Conservation (phyloP, 1,284 basidiomycete genomes). For the Boletus holoroseus region DNA sequence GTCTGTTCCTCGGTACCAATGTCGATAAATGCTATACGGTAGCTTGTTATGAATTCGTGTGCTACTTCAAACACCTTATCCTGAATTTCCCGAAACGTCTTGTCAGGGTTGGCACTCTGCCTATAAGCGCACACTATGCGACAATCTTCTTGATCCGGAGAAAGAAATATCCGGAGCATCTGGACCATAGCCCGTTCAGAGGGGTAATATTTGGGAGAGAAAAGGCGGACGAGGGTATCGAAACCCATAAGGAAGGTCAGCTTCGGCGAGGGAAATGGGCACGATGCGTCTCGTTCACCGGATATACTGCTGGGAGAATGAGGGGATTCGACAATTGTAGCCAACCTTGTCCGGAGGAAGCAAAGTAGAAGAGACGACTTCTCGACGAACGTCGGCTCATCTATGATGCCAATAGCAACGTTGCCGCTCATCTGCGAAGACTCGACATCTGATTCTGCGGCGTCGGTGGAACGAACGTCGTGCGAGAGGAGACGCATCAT, state of each 20-base stretch:
- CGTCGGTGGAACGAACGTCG: slow-evolving; percentile 36
- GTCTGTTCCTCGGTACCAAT: slow-evolving; percentile 52
- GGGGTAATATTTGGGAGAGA: slow-evolving; percentile 76
- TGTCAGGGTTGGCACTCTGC: slow-evolving; percentile 15
- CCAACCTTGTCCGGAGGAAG: slow-evolving; percentile 44
- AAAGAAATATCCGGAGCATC: slow-evolving; percentile 60
- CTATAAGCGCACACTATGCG: slow-evolving; percentile 70
- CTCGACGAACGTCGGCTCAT: slow-evolving; percentile 84
- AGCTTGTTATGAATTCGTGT: slow-evolving; percentile 48
- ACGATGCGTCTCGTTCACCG: slow-evolving; percentile 9
- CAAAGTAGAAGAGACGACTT: slow-evolving; percentile 67
- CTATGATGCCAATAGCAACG: slow-evolving; percentile 76
- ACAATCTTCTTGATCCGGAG: slow-evolving; percentile 54
- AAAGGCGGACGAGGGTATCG: slow-evolving; percentile 85
- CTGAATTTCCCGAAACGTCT: slow-evolving; percentile 30
- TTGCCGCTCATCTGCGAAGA: slow-evolving; percentile 35
- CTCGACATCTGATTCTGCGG: slow-evolving; percentile 4
- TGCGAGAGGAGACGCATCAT: slow-evolving; percentile 74
- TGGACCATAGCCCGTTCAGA: slow-evolving; percentile 49
- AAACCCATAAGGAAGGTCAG: slow-evolving; percentile 75
- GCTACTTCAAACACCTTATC: slow-evolving; percentile 34
- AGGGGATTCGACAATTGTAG: slow-evolving; percentile 15
- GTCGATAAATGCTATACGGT: slow-evolving; percentile 54
- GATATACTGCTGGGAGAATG: background rate
- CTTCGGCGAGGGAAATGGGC: slow-evolving; percentile 32